Percentiles rank a stretch among this genome's conserved stretches.
Conservation (phyloP, 202 grass and related monocot species). For the Bolboschoenoplectus hybrid region DNA sequence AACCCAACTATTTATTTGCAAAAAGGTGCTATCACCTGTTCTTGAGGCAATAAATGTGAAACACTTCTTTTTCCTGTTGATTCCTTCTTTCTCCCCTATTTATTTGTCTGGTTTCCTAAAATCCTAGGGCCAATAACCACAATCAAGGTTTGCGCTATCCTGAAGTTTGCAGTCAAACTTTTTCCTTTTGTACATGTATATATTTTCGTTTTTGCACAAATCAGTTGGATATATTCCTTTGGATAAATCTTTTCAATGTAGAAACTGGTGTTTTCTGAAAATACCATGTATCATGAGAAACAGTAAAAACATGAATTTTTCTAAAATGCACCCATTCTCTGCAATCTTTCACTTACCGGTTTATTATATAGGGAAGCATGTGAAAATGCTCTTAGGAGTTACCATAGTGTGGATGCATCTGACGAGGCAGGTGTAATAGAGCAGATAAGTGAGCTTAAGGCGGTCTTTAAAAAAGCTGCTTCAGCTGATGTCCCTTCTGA, state of each 20-base stretch:
- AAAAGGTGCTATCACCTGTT: not conserved
- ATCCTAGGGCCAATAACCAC: not conserved
- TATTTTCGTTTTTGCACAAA: not conserved
- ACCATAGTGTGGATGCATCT: conserved; percentile 44
- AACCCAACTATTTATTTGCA: not conserved
- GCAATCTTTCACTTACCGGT: not conserved
- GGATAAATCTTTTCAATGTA: not conserved
- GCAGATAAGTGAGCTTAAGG: conserved; percentile 58
- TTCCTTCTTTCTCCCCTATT: not conserved
- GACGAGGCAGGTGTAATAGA: conserved; percentile 49
- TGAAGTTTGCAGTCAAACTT: too few species aligned
- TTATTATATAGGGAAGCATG: conserved; percentile 61
- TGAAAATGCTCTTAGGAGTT: conserved; percentile 66
- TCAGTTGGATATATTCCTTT: too few species aligned
- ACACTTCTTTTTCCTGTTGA: not conserved
- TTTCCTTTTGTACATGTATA: not conserved
- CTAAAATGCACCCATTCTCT: not conserved
- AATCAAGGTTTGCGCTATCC: not conserved
- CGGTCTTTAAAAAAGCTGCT: conserved; percentile 68
- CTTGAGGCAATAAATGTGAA: not conserved
- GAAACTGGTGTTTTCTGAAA: not conserved
- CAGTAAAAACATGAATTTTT: not conserved
- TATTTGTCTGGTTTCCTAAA: not conserved
- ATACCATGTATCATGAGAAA: conserved; percentile 16
- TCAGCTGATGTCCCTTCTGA: conserved; percentile 65